A percentile compares a stretch with the other conserved stretches of the same genome.
These are phyloP conservation scores for Hymenoscyphus fraxineus DNA, from an alignment of 2,329 filamentous ascomycete genomes.

Conservation along the genomic window DNA sequence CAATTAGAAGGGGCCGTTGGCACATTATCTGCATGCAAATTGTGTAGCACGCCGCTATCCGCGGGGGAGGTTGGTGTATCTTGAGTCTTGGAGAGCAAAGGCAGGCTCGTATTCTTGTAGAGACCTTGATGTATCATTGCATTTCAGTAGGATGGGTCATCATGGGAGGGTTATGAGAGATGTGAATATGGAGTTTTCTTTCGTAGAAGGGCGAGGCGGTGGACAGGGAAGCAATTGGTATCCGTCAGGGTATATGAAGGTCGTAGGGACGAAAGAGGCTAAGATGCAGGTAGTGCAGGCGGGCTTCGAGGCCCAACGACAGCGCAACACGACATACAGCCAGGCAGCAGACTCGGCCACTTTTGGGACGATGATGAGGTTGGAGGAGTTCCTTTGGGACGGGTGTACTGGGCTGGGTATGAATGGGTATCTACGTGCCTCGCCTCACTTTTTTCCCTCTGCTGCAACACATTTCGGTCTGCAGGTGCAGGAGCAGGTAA, in stretches of 20 bases:
- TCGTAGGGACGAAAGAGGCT: constrained; percentile 2
- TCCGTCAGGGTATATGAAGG: constrained; percentile 14
- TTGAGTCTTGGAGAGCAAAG: constrained; percentile 20
- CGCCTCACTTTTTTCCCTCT: neutral
- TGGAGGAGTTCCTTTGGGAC: neutral
- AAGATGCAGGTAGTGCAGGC: constrained; percentile 4
- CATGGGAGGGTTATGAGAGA: neutral
- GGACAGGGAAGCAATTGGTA: constrained; percentile 16
- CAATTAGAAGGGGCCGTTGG: constrained; percentile 16
- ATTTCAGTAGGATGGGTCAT: constrained; percentile 15
- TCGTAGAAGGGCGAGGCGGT: constrained; percentile 21
- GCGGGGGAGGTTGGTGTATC: constrained; percentile 14
- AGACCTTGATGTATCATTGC: constrained; percentile 30
- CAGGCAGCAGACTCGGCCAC: constrained; percentile 1
- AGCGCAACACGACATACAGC: constrained; percentile 2
- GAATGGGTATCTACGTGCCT: neutral
- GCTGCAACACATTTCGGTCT: neutral
- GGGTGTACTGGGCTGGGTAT: constrained; percentile 1
- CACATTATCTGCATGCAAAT: constrained; percentile 19
- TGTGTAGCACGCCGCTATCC: constrained; percentile 28
- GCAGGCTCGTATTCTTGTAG: constrained; percentile 28
- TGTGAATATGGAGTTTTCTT: neutral
- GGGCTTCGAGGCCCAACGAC: neutral
- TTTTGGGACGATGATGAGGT: neutral
- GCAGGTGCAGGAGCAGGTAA: neutral